A percentile compares a stretch with the other conserved stretches of the same genome.
Conservation (phyloP, 768 basidiomycete species). For the Boletus speciosus region DNA sequence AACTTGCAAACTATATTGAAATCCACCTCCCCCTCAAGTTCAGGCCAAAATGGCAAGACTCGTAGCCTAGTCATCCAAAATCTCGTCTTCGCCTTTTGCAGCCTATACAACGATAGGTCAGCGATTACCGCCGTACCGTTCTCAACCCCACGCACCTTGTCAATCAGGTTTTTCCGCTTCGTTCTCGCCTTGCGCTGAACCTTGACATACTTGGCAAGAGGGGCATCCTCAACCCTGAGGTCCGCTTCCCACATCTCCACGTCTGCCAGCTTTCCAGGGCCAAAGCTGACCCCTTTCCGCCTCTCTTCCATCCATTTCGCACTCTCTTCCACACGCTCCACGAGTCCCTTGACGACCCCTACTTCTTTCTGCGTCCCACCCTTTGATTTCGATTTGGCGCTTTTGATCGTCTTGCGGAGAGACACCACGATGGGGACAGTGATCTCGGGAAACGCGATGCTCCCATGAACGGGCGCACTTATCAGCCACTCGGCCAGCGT, state of each 20-base stretch:
- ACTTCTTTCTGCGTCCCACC: conserved; percentile 50
- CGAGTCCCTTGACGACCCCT: conserved; percentile 63
- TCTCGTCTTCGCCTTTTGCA: conserved; percentile 65
- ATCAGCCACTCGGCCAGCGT: conserved; percentile 81
- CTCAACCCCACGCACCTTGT: conserved; percentile 53
- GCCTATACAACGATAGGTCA: conserved; percentile 45
- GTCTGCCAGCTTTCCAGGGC: conserved; percentile 64
- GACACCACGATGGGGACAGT: conserved; percentile 72
- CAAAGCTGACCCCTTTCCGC: conserved; percentile 68
- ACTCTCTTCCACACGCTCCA: conserved; percentile 88
- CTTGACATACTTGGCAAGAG: conserved; percentile 78
- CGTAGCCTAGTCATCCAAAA: conserved; percentile 44
- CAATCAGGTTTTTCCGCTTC: conserved; percentile 62
- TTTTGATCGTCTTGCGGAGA: conserved; percentile 73
- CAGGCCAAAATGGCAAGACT: not conserved
- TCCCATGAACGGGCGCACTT: conserved; percentile 65
- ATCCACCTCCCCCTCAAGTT: not conserved
- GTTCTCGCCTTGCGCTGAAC: conserved; percentile 79
- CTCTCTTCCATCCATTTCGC: conserved; percentile 70
- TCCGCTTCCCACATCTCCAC: conserved; percentile 72
- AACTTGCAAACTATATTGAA: conserved; percentile 1
- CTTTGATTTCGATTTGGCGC: conserved; percentile 39
- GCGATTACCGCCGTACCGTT: not conserved
- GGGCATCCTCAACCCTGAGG: conserved; percentile 63
- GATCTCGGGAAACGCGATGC: conserved; percentile 93